Evolutionary conservation across 1,284 basidiomycete species (phyloP).

Genomic region (Anthracocystis setariae): DNA sequence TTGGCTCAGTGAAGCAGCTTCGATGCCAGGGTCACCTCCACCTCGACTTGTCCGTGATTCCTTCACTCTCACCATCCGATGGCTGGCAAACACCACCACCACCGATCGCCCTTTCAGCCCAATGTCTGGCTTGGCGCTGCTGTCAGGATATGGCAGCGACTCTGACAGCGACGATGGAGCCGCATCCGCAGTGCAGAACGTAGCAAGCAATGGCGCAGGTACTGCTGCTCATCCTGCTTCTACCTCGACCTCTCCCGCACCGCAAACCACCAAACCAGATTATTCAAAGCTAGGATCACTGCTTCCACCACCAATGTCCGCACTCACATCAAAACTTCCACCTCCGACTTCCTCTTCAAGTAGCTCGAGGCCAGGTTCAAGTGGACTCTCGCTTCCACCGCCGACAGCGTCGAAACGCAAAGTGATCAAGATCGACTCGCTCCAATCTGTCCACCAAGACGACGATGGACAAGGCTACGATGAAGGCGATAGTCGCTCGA

Average conservation of each 20-base stretch:
- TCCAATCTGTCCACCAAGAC: conserved; percentile 8
- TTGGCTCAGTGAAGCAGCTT: too few relatives aligned
- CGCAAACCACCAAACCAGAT: background rate
- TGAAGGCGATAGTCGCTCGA: background rate
- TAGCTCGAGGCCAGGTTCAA: conserved; percentile 5
- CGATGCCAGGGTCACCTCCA: too few relatives aligned
- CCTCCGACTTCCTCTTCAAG: conserved; percentile 14
- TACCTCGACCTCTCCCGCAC: too few relatives aligned
- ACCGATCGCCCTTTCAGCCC: background rate
- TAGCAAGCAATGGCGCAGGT: conserved; percentile 2
- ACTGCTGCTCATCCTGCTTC: too few relatives aligned
- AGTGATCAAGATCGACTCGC: conserved; percentile 44
- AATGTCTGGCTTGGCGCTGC: conserved; percentile 35
- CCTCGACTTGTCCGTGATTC: too few relatives aligned
- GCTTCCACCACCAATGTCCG: conserved; percentile 28
- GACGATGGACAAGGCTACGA: conserved; percentile 12
- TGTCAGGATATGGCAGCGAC: conserved; percentile 39
- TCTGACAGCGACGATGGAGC: conserved; percentile 19
- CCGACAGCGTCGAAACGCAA: conserved; percentile 28
- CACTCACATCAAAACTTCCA: conserved; percentile 23
- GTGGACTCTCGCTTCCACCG: conserved; percentile 25
- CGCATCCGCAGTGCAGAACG: background rate
- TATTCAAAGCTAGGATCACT: conserved; percentile 17
- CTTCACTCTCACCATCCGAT: too few relatives aligned
- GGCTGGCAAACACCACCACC: too few relatives aligned